Conservation (phyloP, 352 stramenopile species). For the Pythium rhizo-oryzae region DNA sequence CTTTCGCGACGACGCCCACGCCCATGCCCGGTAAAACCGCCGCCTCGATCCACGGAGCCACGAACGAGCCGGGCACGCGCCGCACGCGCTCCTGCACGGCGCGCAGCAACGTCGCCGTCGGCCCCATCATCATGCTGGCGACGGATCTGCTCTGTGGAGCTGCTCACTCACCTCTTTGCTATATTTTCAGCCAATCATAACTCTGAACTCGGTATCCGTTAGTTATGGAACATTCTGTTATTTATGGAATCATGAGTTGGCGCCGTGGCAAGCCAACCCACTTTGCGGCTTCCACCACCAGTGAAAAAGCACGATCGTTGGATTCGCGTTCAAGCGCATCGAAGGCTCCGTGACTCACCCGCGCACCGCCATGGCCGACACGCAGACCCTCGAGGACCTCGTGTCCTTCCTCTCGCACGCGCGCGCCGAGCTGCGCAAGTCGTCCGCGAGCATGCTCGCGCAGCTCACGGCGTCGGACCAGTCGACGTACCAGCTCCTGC, state of each 20-base stretch:
- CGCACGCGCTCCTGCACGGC: slow-evolving; percentile 55
- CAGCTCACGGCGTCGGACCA: slow-evolving; percentile 85
- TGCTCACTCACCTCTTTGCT: not conserved
- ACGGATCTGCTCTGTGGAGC: not conserved
- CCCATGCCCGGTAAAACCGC: slow-evolving; percentile 55
- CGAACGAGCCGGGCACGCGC: slow-evolving; percentile 51
- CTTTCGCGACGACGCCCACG: slow-evolving; percentile 58
- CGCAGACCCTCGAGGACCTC: slow-evolving; percentile 82
- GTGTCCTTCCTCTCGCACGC: slow-evolving; percentile 82
- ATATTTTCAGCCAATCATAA: slow-evolving; percentile 18
- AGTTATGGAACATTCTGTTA: slow-evolving; percentile 15
- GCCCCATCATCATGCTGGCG: not conserved
- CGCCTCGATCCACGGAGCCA: slow-evolving; percentile 60
- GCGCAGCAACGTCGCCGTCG: slow-evolving; percentile 33
- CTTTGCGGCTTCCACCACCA: slow-evolving; percentile 1
- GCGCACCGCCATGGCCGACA: slow-evolving; percentile 36
- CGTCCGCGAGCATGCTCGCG: slow-evolving; percentile 77
- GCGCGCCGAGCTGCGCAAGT: slow-evolving; percentile 86
- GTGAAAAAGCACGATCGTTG: no score
- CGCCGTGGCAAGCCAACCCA: slow-evolving; percentile 21
- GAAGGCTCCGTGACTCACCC: no score
- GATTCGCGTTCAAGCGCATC: not conserved
- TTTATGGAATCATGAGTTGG: slow-evolving; percentile 8
- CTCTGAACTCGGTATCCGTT: not conserved
- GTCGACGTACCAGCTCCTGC: slow-evolving; percentile 75